These are phyloP conservation scores for Durotheca rogersii DNA, from an alignment of 495 filamentous ascomycete genomes.

Conservation along the genomic window DNA sequence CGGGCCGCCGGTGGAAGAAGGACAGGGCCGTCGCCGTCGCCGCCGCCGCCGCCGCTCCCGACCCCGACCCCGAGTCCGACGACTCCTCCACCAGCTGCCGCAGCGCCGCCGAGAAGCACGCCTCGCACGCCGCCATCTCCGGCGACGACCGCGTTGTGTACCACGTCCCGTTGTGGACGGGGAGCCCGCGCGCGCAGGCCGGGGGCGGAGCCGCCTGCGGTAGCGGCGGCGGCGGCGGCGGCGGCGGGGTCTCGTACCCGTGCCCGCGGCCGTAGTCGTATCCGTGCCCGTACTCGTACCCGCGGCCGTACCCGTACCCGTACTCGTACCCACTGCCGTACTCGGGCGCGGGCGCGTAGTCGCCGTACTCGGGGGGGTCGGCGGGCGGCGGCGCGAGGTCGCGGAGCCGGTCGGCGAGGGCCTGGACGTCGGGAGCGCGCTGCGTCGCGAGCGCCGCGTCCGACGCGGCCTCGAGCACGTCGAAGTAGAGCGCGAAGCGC, in stretches of 20 bases:
- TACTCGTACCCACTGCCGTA: no score
- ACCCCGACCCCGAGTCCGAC: no score
- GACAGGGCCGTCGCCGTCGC: conserved; percentile 61
- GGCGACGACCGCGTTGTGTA: conserved; percentile 43
- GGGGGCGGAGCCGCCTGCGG: conserved; percentile 35
- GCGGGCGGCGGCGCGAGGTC: conserved; percentile 35
- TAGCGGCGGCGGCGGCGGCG: no score
- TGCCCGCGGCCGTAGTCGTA: no score
- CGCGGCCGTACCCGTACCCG: no score
- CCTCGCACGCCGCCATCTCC: conserved; percentile 47
- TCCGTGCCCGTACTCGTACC: no score
- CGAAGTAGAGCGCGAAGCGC: conserved; percentile 46
- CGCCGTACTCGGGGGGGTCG: no score
- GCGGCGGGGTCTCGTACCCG: no score
- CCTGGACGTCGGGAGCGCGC: conserved; percentile 37
- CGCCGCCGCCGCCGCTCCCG: conserved; percentile 42
- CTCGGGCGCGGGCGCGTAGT: no score
- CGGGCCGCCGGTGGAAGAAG: conserved; percentile 55
- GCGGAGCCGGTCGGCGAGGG: conserved; percentile 40
- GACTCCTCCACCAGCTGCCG: no score
- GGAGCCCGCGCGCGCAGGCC: conserved; percentile 39
- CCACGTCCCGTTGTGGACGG: conserved; percentile 37
- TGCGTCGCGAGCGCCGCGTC: conserved; percentile 38
- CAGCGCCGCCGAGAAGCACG: conserved; percentile 66
- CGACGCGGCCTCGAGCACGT: conserved; percentile 42